Evolutionary conservation across 768 basidiomycete species (phyloP), one percentile per base, ranked within the genome.

Genomic region (Trametes punicea): DNA sequence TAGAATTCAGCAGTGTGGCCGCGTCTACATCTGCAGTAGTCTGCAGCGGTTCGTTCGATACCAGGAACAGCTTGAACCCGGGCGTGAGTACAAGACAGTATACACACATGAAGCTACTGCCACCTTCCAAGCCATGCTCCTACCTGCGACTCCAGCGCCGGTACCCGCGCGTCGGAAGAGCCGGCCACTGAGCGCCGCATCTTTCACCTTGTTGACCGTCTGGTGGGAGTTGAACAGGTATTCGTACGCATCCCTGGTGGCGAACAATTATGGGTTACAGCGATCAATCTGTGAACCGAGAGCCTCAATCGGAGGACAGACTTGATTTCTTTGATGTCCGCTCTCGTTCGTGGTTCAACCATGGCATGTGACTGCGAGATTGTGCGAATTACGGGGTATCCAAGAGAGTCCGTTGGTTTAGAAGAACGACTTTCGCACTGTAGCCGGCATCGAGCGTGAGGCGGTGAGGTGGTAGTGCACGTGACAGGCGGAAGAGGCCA

Each of bases 111-210:
- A 58, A 53, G 54, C 45, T 56, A 38, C 58, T 59, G 34, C 59
- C 60, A 87, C 90, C 86, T 93, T 93, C 91, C 91, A 93, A 48
- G 83, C 84, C 54, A 93, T 70, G 70, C 90, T 91, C 64, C 91
- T 77, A n/a, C 91, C 91, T 54, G 81, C 70, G 7, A 88, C 74
- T 45, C 79, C 82, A n/a, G 65, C 55, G 2, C 71, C 66, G 51
- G 70, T 71, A 51, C 76, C 71, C 4, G 73, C 67, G 23, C 72
- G 64, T 46, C 70, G 66, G 60, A 85, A 80, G 16, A 92, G 68
- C 15, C 81, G 79, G 64, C 84, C 84, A 55, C 79, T 77, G 15
- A 88, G 71, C 10, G 83, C 79, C 31, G 79, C 76, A 68, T 93
- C 87, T 67, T 81, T 83, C 59, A 89, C 70, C 69, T 85, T 87